A percentile compares a stretch with the other conserved stretches of the same genome.
phyloP scores from a whole-genome alignment of 768 basidiomycete species.

The Suillus ampliporus region DNA sequence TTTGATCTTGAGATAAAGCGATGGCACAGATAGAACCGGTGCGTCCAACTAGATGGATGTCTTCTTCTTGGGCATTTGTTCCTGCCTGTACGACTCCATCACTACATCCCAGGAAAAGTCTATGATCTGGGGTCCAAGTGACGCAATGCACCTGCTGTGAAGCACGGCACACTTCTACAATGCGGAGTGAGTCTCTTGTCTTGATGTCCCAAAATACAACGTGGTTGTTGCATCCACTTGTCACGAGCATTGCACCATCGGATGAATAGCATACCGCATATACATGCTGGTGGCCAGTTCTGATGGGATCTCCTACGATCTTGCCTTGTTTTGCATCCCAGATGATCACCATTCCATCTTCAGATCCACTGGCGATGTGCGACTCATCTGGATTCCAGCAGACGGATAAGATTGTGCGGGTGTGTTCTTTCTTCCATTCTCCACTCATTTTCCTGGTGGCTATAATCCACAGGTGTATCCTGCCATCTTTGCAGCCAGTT shows the following conservation, averaged over 20 bases:
- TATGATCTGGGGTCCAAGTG: neutral
- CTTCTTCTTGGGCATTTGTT: neutral
- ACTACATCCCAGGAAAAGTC: constrained; percentile 3
- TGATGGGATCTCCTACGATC: neutral
- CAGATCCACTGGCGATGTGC: neutral
- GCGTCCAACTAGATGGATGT: neutral
- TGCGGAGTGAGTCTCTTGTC: neutral
- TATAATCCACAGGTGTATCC: neutral
- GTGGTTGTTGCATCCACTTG: neutral
- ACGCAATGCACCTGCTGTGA: neutral
- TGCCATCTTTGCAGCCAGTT: neutral
- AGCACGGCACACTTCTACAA: neutral
- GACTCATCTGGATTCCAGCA: constrained; percentile 1
- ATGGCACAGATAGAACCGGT: neutral
- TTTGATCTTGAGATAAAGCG: neutral
- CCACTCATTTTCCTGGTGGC: neutral
- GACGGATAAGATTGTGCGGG: neutral
- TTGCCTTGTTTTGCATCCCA: neutral
- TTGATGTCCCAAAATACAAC: neutral
- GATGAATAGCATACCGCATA: neutral
- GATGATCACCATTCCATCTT: constrained; percentile 2
- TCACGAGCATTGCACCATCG: neutral
- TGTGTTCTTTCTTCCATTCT: neutral
- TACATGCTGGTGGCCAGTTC: neutral
- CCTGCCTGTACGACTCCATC: neutral